Percentiles rank a stretch among this genome's conserved stretches.
These are phyloP conservation scores for Zygnema cylindricum DNA, from an alignment of 139 green algal species.

Conservation along the genomic window DNA sequence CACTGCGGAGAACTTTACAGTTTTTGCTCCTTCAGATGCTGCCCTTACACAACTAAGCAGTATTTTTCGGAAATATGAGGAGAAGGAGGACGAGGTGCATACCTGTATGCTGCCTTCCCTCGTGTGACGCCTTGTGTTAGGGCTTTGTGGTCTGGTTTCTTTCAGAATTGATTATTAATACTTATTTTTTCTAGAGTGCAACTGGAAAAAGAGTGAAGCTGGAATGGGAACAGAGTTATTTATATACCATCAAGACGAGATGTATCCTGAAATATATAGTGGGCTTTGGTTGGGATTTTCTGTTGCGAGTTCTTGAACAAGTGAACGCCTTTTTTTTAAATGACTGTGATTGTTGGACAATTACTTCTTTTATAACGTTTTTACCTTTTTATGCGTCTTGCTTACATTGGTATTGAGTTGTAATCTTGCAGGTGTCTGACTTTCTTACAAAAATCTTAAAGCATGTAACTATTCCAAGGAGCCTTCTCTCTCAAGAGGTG, in stretches of 20 bases:
- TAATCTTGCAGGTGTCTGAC: constrained; percentile 3
- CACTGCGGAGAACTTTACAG: constrained; percentile 17
- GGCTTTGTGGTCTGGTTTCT: too few relatives aligned
- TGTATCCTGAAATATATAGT: not conserved
- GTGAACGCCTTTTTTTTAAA: too few relatives aligned
- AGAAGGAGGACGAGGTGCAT: constrained; percentile 21
- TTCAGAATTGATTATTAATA: not conserved
- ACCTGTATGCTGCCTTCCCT: constrained; percentile 3
- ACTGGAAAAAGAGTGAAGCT: not conserved
- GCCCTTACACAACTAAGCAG: not conserved
- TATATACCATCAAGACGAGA: not conserved
- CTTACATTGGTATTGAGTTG: not conserved
- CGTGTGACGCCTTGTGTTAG: not conserved
- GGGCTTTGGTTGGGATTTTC: too few relatives aligned
- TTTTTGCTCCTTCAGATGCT: constrained; percentile 28
- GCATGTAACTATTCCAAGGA: not conserved
- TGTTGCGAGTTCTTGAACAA: too few relatives aligned
- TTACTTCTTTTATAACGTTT: too few relatives aligned
- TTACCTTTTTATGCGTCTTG: too few relatives aligned
- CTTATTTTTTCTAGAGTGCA: not conserved
- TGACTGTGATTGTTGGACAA: too few relatives aligned
- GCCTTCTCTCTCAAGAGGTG: not conserved
- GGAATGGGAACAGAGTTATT: not conserved
- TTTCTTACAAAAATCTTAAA: constrained; percentile 12
- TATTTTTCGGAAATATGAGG: constrained; percentile 14